Percentiles rank a stretch among this genome's conserved stretches.
phyloP scores from a whole-genome alignment of 192 early-diverging fungal species.

The Entophlyctis luteolus region DNA sequence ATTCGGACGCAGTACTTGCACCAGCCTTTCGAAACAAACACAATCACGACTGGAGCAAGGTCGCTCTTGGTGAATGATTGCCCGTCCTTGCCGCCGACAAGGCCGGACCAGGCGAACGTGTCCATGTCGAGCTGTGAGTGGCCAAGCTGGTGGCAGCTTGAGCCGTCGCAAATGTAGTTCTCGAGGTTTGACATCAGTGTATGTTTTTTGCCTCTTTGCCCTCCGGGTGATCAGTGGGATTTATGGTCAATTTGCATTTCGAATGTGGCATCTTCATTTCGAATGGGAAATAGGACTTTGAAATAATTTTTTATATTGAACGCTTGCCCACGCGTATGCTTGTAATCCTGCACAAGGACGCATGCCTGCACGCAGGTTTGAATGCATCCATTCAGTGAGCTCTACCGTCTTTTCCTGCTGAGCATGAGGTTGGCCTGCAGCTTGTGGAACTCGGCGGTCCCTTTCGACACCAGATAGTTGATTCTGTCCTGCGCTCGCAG shows the following conservation, averaged over 20 bases:
- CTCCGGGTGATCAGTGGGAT: too few relatives aligned
- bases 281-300: too few relatives aligned
- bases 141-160: background rate
- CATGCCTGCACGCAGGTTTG: too few relatives aligned
- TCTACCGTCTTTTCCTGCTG: too few relatives aligned
- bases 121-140: background rate
- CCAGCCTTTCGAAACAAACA: background rate
- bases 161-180: background rate
- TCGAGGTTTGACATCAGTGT: background rate
- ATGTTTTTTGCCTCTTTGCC: too few relatives aligned
- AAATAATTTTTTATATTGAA: too few relatives aligned
- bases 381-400: too few relatives aligned
- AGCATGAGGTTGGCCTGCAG: slow-evolving; percentile 2
- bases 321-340: too few relatives aligned
- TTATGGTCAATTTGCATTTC: too few relatives aligned
- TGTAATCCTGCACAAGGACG: too few relatives aligned
- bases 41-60: background rate
- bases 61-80: background rate
- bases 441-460: slow-evolving; percentile 7
- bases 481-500: background rate
- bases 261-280: too few relatives aligned
- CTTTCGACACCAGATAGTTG: slow-evolving; percentile 6
- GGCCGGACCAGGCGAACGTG: background rate
- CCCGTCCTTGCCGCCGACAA: background rate
- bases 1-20: background rate